Evolutionary conservation across 768 basidiomycete species (phyloP).

Genomic region (Suillus decipiens): DNA sequence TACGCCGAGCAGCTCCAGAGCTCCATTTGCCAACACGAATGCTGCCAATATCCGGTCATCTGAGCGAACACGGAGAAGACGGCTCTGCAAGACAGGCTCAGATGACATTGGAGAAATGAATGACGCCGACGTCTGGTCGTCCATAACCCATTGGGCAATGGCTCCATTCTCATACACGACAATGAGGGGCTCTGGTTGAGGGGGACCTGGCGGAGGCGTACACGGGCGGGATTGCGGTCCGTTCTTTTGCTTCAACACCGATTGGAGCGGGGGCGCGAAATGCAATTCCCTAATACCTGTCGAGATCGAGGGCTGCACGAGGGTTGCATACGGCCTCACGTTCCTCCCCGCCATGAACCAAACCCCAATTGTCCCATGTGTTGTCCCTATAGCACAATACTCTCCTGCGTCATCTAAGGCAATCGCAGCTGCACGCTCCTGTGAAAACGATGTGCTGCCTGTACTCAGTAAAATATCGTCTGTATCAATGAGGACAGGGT

Average conservation of each 20-base stretch:
- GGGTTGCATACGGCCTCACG: slow-evolving; percentile 40
- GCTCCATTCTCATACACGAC: slow-evolving; percentile 62
- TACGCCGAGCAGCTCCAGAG: slow-evolving; percentile 60
- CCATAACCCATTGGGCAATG: slow-evolving; percentile 52
- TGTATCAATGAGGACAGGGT: slow-evolving; percentile 51
- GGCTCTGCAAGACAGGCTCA: slow-evolving; percentile 46
- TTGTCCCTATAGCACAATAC: slow-evolving; percentile 73
- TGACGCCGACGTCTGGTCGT: slow-evolving; percentile 23
- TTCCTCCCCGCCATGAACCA: slow-evolving; percentile 54
- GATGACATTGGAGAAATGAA: slow-evolving; percentile 47
- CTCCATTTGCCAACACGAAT: slow-evolving; percentile 67
- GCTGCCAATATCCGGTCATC: slow-evolving; percentile 52
- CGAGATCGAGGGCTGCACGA: slow-evolving; percentile 44
- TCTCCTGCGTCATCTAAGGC: slow-evolving; percentile 62
- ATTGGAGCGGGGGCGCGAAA: slow-evolving; percentile 35
- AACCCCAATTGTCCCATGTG: slow-evolving; percentile 60
- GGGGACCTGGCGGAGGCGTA: slow-evolving; percentile 14
- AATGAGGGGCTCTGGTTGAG: slow-evolving; percentile 35
- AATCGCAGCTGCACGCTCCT: slow-evolving; percentile 58
- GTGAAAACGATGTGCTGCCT: slow-evolving; percentile 48
- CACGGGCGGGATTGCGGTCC: slow-evolving; percentile 17
- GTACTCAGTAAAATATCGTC: slow-evolving; percentile 50
- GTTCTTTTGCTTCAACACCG: slow-evolving; percentile 19
- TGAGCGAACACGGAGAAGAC: slow-evolving; percentile 49
- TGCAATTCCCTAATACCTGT: slow-evolving; percentile 56